A percentile compares a stretch with the other conserved stretches of the same genome.
phyloP scores from a whole-genome alignment of 257 asterid species.

The Hygrophila difformis region DNA sequence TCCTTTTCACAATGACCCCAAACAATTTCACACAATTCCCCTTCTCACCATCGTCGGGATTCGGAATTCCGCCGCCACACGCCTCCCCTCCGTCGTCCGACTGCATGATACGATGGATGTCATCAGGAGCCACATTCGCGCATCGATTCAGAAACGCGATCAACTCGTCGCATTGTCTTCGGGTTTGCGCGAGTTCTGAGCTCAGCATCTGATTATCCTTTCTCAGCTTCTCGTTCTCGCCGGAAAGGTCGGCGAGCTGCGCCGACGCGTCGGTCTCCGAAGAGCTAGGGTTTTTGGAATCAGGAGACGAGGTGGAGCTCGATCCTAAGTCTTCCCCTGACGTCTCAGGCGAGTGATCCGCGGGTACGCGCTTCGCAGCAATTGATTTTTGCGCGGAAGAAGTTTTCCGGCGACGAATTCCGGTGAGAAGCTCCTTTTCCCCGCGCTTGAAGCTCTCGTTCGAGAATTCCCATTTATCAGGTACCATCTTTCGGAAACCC shows the following conservation, averaged over 20 bases:
- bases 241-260: constrained; percentile 52
- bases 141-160: constrained; percentile 41
- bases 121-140: constrained; percentile 50
- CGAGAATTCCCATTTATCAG: constrained; percentile 92
- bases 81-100: constrained; percentile 12
- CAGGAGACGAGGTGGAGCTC: constrained; percentile 62
- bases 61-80: constrained; percentile 9
- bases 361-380: constrained; percentile 20
- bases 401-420: constrained; percentile 65
- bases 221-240: constrained; percentile 54
- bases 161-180: constrained; percentile 59
- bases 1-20: constrained; percentile 59
- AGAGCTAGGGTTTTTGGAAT: constrained; percentile 50
- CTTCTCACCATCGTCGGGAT: constrained; percentile 30
- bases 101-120: constrained; percentile 42
- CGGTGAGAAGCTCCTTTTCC: constrained; percentile 47
- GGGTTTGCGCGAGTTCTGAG: constrained; percentile 53
- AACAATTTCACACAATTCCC: constrained; percentile 54
- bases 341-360: constrained; percentile 29
- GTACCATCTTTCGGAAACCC: constrained; percentile 80
- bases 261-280: constrained; percentile 40
- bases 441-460: constrained; percentile 71
- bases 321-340: constrained; percentile 64
- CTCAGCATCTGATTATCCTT: constrained; percentile 47
- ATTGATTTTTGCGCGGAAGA: constrained; percentile 15